These are phyloP conservation scores for Nakaseomyces uthaithaninus DNA, from an alignment of 1,139 yeast genomes.

Conservation along the genomic window DNA sequence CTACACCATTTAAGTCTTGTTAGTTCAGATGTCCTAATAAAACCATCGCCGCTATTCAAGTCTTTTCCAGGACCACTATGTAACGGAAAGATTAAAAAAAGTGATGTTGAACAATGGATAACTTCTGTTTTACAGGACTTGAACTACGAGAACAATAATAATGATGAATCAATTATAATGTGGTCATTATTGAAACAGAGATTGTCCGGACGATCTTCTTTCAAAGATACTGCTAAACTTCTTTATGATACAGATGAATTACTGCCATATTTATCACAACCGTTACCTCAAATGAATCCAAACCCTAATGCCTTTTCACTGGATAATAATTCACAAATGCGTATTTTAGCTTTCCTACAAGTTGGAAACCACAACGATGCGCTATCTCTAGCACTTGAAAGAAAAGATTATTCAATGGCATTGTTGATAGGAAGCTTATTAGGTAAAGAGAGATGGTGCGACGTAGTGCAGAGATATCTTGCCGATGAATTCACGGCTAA, in stretches of 20 bases:
- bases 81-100: slow-evolving; percentile 22
- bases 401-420: slow-evolving; percentile 73
- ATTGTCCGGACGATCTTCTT: slow-evolving; percentile 15
- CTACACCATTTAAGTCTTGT: slow-evolving; percentile 31
- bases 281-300: slow-evolving; percentile 11
- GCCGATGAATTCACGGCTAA: slow-evolving; percentile 37
- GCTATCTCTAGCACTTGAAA: slow-evolving; percentile 49
- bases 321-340: slow-evolving; percentile 21
- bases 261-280: slow-evolving; percentile 21
- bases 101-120: slow-evolving; percentile 29
- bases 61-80: slow-evolving; percentile 34
- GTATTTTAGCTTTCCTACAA: slow-evolving; percentile 36
- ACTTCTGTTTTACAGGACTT: slow-evolving; percentile 13
- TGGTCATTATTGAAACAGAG: slow-evolving; percentile 23
- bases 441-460: slow-evolving; percentile 55
- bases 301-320: slow-evolving; percentile 22
- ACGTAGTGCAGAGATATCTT: slow-evolving; percentile 47
- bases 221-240: slow-evolving; percentile 23
- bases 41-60: slow-evolving; percentile 24
- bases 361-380: slow-evolving; percentile 64
- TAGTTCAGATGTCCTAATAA: slow-evolving; percentile 31
- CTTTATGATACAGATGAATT: slow-evolving; percentile 29
- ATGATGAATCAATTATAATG: slow-evolving; percentile 13
- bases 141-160: slow-evolving; percentile 10
- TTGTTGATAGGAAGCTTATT: slow-evolving; percentile 59